A percentile compares a stretch with the other conserved stretches of the same genome.
These are phyloP conservation scores for Avena eriantha DNA, from an alignment of 176 grass and related monocot species.

Conservation along the genomic window DNA sequence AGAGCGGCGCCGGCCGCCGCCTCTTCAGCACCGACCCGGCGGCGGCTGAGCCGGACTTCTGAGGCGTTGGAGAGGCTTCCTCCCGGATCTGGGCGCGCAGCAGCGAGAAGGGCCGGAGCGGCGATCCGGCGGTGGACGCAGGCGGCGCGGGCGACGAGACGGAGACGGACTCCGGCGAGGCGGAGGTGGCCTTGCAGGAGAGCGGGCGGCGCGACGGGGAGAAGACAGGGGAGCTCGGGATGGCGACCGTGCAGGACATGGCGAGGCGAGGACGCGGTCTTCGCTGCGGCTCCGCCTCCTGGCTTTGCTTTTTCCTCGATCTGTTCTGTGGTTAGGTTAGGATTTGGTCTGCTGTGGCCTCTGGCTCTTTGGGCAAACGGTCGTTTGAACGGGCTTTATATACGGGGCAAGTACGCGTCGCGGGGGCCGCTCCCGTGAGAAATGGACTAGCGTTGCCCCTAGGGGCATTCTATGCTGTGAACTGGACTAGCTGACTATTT, in stretches of 20 bases:
- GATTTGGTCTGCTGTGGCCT: slow-evolving; percentile 19
- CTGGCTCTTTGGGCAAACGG: slow-evolving; percentile 26
- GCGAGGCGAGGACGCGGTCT: slow-evolving; percentile 1
- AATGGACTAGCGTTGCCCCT: not conserved
- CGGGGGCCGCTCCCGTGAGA: slow-evolving; percentile 36
- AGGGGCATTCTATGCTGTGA: not conserved
- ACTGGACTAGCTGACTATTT: not conserved
- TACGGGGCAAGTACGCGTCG: slow-evolving; percentile 34
- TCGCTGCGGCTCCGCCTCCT: not conserved
- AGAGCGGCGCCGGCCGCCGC: slow-evolving; percentile 73
- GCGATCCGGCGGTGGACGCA: slow-evolving; percentile 46
- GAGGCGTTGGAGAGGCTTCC: slow-evolving; percentile 40
- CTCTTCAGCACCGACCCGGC: slow-evolving; percentile 70
- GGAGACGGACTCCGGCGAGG: slow-evolving; percentile 66
- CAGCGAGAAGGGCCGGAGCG: slow-evolving; percentile 49
- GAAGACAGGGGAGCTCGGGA: slow-evolving; percentile 92
- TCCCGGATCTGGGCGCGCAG: slow-evolving; percentile 54
- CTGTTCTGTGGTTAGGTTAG: slow-evolving; percentile 35
- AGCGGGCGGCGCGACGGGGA: slow-evolving; percentile 79
- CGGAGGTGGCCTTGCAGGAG: slow-evolving; percentile 74
- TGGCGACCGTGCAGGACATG: slow-evolving; percentile 92
- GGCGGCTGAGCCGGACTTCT: slow-evolving; percentile 2
- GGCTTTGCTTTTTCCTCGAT: not conserved
- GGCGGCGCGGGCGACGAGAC: slow-evolving; percentile 40
- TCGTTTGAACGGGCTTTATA: slow-evolving; percentile 52